A percentile compares a stretch with the other conserved stretches of the same genome.
Evolutionary conservation across 306 rosid genomes (phyloP).

Genomic region (Pyrus betulifolia): DNA sequence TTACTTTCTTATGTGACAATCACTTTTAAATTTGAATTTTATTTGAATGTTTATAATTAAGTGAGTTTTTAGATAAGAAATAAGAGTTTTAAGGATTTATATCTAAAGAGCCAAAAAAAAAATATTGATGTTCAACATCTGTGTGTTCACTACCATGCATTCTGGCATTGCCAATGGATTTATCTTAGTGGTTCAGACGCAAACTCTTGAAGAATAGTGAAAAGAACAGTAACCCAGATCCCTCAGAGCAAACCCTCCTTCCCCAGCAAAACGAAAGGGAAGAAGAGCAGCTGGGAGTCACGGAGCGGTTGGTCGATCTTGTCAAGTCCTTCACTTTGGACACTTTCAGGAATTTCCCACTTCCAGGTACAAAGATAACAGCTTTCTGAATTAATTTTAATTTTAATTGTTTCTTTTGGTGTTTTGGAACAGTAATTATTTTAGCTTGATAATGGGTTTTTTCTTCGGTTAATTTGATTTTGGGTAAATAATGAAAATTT

Average conservation of each 20-base stretch:
- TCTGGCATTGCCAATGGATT: conserved; percentile 29
- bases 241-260: conserved; percentile 10
- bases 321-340: conserved; percentile 65
- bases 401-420: not conserved
- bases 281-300: conserved; percentile 46
- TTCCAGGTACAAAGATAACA: conserved; percentile 37
- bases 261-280: conserved; percentile 4
- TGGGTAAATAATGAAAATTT: not conserved
- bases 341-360: conserved; percentile 67
- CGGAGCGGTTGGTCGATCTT: conserved; percentile 45
- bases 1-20: too few species aligned
- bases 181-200: conserved; percentile 61
- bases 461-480: not conserved
- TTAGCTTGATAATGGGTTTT: not conserved
- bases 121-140: not conserved
- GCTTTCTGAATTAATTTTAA: not conserved
- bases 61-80: too few species aligned
- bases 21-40: too few species aligned
- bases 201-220: conserved; percentile 24
- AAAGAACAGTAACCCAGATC: conserved; percentile 21
- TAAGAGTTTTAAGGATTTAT: too few species aligned
- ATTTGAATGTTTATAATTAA: too few species aligned
- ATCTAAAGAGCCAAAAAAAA: too few species aligned
- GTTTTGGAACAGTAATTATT: not conserved
- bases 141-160: not conserved